phyloP scores from a whole-genome alignment of 257 asterid species.

The Scutellaria galericulata region DNA sequence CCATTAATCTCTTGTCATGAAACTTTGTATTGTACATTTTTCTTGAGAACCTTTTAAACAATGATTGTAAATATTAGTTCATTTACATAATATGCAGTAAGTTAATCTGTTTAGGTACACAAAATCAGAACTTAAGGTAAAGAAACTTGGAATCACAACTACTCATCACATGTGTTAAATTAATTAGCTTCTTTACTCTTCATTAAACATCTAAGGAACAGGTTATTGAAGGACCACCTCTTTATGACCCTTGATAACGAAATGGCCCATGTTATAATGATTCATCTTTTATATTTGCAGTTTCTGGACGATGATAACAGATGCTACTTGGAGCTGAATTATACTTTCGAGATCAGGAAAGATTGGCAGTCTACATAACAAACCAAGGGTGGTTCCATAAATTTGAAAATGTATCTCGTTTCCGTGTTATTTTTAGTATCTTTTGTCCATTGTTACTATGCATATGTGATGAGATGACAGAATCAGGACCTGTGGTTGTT shows the following conservation, averaged over 20 bases:
- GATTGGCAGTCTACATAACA: slow-evolving; percentile 66
- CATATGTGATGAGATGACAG: slow-evolving; percentile 41
- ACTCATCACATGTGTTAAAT: slow-evolving; percentile 2
- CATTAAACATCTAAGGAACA: slow-evolving; percentile 24
- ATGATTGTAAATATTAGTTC: background rate
- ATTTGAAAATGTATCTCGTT: slow-evolving; percentile 37
- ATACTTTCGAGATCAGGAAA: slow-evolving; percentile 89
- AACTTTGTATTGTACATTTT: background rate
- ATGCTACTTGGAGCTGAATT: slow-evolving; percentile 97
- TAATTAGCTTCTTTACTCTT: background rate
- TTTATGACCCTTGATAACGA: slow-evolving; percentile 29
- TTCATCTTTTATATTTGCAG: slow-evolving; percentile 43
- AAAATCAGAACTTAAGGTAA: slow-evolving; percentile 20
- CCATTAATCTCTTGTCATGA: background rate
- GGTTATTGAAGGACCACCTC: slow-evolving; percentile 28
- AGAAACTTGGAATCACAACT: slow-evolving; percentile 6
- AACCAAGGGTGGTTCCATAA: slow-evolving; percentile 23
- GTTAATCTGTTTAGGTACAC: background rate
- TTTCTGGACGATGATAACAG: slow-evolving; percentile 89
- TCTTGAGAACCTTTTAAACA: background rate
- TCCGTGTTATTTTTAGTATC: slow-evolving; percentile 21
- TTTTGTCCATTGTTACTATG: slow-evolving; percentile 37
- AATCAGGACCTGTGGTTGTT: slow-evolving; percentile 35
- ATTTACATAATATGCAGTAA: background rate
- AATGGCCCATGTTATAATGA: background rate